phyloP scores from a whole-genome alignment of 306 rosid species.

The Glycyrrhiza uralensis region DNA sequence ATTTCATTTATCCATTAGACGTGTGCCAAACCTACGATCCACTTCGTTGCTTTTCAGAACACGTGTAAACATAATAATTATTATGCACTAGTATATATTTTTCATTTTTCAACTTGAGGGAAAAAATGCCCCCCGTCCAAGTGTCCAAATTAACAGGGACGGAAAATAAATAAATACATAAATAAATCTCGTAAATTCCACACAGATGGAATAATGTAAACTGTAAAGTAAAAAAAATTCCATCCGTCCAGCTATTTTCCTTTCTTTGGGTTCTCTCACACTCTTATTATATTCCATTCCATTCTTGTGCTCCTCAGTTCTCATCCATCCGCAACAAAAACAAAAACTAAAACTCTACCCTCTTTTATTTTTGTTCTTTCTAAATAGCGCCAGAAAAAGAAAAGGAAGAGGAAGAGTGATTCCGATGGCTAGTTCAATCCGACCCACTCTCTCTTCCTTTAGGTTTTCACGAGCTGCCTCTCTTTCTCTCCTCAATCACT shows the following conservation, averaged over 20 bases:
- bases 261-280: not conserved
- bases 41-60: too few species aligned
- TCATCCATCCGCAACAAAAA: not conserved
- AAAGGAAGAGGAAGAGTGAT: conserved; percentile 28
- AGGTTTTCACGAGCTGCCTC: conserved; percentile 38
- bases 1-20: too few species aligned
- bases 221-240: not conserved
- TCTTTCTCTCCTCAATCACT: conserved; percentile 42
- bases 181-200: too few species aligned
- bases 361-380: not conserved
- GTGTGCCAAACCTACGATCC: too few species aligned
- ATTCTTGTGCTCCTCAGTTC: not conserved
- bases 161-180: too few species aligned
- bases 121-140: too few species aligned
- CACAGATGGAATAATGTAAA: not conserved
- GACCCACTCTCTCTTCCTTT: conserved; percentile 72
- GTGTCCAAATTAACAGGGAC: too few species aligned
- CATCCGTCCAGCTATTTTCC: too few species aligned
- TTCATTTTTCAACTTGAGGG: too few species aligned
- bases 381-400: not conserved
- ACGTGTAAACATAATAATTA: too few species aligned
- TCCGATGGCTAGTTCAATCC: conserved; percentile 76
- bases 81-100: too few species aligned
- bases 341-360: not conserved
- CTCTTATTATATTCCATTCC: not conserved